These are phyloP conservation scores for Castanopsis chinensis DNA, from an alignment of 306 rosid genomes.

Conservation along the genomic window DNA sequence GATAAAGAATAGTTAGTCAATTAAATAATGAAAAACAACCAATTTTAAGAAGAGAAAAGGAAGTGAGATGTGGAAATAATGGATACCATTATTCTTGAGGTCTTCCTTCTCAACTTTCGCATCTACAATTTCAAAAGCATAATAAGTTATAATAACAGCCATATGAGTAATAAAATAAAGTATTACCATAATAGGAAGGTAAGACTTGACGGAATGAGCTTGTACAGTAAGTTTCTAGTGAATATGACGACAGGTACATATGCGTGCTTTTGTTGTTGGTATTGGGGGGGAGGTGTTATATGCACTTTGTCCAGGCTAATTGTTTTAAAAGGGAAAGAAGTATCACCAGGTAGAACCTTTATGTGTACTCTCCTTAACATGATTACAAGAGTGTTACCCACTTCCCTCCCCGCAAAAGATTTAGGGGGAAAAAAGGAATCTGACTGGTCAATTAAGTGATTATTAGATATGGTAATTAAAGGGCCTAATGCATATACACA, in stretches of 20 bases:
- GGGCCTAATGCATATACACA: neutral
- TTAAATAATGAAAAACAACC: neutral
- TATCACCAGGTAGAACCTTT: neutral
- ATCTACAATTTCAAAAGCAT: slow-evolving; percentile 49
- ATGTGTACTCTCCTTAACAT: neutral
- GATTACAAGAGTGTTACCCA: neutral
- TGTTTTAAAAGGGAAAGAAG: neutral
- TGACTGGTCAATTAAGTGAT: neutral
- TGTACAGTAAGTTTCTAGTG: neutral
- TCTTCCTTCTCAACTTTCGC: slow-evolving; percentile 77
- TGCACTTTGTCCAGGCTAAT: neutral
- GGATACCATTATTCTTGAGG: slow-evolving; percentile 57
- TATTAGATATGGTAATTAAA: neutral
- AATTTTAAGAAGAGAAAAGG: slow-evolving; percentile 5
- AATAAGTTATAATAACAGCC: slow-evolving; percentile 15
- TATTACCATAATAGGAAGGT: neutral
- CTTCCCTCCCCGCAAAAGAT: neutral
- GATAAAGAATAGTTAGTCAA: neutral
- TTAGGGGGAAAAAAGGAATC: neutral
- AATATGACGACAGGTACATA: neutral
- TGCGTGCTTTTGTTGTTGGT: neutral
- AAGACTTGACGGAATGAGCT: neutral
- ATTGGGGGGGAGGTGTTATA: neutral
- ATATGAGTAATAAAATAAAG: neutral
- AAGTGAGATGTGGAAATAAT: slow-evolving; percentile 17